These are phyloP conservation scores for Phoenix dactylifera DNA, from an alignment of 176 grass and related monocot species.

Conservation along the genomic window DNA sequence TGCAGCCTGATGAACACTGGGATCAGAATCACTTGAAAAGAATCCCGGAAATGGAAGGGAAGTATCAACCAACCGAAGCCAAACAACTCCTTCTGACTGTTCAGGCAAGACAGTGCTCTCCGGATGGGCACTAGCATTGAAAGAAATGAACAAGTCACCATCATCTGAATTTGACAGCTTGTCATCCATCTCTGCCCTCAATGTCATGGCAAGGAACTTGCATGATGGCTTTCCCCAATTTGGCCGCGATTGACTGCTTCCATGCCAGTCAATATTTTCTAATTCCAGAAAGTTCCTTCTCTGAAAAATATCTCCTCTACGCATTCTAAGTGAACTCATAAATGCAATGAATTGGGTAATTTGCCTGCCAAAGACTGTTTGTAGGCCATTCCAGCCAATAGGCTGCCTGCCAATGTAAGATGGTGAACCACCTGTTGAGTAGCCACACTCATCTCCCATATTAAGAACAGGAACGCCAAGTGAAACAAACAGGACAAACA, in stretches of 20 bases:
- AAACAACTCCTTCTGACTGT: conserved; percentile 47
- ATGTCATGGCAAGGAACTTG: conserved; percentile 59
- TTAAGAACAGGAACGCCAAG: conserved; percentile 75
- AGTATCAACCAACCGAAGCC: conserved; percentile 90
- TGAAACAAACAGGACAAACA: conserved; percentile 76
- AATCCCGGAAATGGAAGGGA: conserved; percentile 77
- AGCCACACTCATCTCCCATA: conserved; percentile 84
- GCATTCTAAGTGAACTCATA: conserved; percentile 56
- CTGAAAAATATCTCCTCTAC: conserved; percentile 60
- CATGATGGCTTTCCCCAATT: conserved; percentile 48
- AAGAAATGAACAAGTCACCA: conserved; percentile 64
- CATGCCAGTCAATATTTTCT: conserved; percentile 82
- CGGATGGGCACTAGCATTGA: conserved; percentile 48
- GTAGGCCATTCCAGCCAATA: conserved; percentile 56
- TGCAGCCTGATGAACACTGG: conserved; percentile 28
- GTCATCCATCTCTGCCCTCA: conserved; percentile 41
- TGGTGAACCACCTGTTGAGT: conserved; percentile 56
- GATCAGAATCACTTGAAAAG: conserved; percentile 38
- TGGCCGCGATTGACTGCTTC: conserved; percentile 51
- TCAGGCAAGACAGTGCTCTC: conserved; percentile 41
- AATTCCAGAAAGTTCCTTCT: conserved; percentile 65
- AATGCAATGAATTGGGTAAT: conserved; percentile 67
- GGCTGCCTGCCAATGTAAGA: conserved; percentile 53
- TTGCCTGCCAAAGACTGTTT: conserved; percentile 58
- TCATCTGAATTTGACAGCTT: conserved; percentile 15